A percentile compares a stretch with the other conserved stretches of the same genome.
phyloP scores from a whole-genome alignment of 305 asterid species.

The Fraxinus paxiana region DNA sequence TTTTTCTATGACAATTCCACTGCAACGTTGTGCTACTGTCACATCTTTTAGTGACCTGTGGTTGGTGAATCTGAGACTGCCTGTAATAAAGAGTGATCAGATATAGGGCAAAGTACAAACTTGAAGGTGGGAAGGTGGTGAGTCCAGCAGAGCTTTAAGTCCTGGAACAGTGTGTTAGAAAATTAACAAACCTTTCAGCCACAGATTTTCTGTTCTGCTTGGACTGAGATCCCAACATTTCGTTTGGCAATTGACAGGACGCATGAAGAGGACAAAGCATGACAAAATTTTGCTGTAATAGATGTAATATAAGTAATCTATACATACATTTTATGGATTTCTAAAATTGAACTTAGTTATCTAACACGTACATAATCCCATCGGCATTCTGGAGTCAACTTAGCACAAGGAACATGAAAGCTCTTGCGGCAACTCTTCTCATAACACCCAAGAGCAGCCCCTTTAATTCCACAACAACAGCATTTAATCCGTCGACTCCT shows the following conservation, averaged over 20 bases:
- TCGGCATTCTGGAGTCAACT: constrained; percentile 68
- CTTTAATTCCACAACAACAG: constrained; percentile 76
- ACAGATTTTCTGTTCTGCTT: constrained; percentile 40
- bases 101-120: background rate
- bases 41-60: constrained; percentile 30
- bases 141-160: constrained; percentile 1
- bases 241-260: constrained; percentile 59
- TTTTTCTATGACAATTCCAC: constrained; percentile 50
- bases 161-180: background rate
- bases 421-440: constrained; percentile 82
- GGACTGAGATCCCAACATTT: constrained; percentile 39
- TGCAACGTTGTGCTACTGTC: constrained; percentile 27
- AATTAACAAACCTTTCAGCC: constrained; percentile 39
- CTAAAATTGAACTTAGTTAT: background rate
- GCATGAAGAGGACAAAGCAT: constrained; percentile 83
- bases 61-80: constrained; percentile 28
- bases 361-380: constrained; percentile 72
- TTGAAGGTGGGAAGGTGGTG: background rate
- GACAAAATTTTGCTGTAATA: constrained; percentile 73
- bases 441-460: constrained; percentile 96
- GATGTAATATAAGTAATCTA: background rate
- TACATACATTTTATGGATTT: background rate
- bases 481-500: constrained; percentile 80
- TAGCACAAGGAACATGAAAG: constrained; percentile 92
- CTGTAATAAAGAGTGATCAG: constrained; percentile 31